Evolutionary conservation across 2,329 filamentous ascomycete species (phyloP), one percentile per base, ranked within the genome.

Genomic region (Monilinia aucupariae): DNA sequence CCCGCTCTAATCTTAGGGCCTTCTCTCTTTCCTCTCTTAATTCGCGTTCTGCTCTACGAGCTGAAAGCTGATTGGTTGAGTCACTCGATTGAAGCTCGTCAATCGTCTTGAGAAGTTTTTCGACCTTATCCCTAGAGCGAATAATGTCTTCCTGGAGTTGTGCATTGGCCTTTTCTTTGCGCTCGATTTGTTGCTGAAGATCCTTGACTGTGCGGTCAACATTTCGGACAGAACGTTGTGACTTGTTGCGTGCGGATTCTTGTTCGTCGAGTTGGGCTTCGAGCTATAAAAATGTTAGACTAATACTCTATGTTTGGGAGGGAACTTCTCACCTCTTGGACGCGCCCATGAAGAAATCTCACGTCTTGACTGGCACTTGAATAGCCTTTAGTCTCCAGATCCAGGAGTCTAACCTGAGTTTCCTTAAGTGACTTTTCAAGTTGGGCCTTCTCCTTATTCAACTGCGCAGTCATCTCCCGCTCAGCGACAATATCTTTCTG

Each of bases 351-450:
- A 71, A 97, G 78, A 79, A 97, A 97, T 72, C 94, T 89, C 69
- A 97, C 91, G 76, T 97, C 93, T 71, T 96, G 91, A 75, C 92
- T 96, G 30, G 90, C 90, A 68, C 88, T 96, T 25, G 92, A 94
- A 77, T 96, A 97, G 60, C 92, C 92, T 80, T 97, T 97, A 50
- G 94, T 97, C 78, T 99, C 93, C 10, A 97, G 82, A 74, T 97
- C 94, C 59, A 99, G 88, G 62, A 96, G 85, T 72, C 87, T 87
- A 60, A 97, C 84, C 76, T 97, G 93, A 32, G 93, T 82, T 75
- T 99, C 93, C 75, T 92, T 96, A 58, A 96, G 80, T 61, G 84
- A 85, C 80, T 96, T 97, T 78, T 97, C 94, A 49, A 99, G 79
- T 0, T 83, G 83, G 3, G 90, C 90, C 78, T 97, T 97, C 69